Conservation (phyloP, 1,284 basidiomycete genomes). For the Peniophora sp. region DNA sequence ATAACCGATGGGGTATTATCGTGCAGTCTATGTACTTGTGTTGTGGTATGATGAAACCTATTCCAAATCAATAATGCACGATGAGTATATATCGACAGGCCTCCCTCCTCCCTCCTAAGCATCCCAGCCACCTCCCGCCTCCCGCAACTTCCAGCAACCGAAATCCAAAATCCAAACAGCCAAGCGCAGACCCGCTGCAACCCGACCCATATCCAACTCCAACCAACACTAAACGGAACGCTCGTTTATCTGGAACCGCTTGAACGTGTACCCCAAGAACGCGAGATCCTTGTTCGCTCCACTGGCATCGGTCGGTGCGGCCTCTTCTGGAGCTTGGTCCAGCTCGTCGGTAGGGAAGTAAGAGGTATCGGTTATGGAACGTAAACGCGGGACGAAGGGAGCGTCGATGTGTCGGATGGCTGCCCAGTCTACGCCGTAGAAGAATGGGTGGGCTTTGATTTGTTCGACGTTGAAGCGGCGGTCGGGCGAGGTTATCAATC, state of each 20-base stretch:
- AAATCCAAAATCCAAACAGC: no score
- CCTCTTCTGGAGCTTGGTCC: slow-evolving; percentile 73
- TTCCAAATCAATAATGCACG: slow-evolving; percentile 1
- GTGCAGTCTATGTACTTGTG: slow-evolving; percentile 1
- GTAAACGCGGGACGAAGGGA: slow-evolving; percentile 90
- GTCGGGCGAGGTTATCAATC: slow-evolving; percentile 83
- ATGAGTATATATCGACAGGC: slow-evolving; percentile 2
- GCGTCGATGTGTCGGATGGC: slow-evolving; percentile 89
- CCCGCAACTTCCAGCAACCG: no score
- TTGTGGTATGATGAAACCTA: background rate
- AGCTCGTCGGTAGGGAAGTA: slow-evolving; percentile 98
- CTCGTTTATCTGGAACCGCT: slow-evolving; percentile 52
- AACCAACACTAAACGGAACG: slow-evolving; percentile 20
- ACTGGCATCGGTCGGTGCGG: slow-evolving; percentile 59
- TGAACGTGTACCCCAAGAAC: slow-evolving; percentile 89
- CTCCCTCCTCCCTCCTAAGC: no score
- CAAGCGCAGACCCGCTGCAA: background rate
- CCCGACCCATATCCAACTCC: background rate
- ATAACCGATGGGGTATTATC: background rate
- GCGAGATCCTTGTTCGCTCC: slow-evolving; percentile 86
- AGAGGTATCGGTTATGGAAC: slow-evolving; percentile 89
- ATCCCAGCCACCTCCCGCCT: background rate
- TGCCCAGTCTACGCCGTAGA: slow-evolving; percentile 94
- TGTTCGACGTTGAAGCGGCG: slow-evolving; percentile 77
- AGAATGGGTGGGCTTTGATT: slow-evolving; percentile 93